Percentiles rank a stretch among this genome's conserved stretches.
phyloP scores from a whole-genome alignment of 805 yeast genomes.

The Pichia nanzhaoensis region DNA sequence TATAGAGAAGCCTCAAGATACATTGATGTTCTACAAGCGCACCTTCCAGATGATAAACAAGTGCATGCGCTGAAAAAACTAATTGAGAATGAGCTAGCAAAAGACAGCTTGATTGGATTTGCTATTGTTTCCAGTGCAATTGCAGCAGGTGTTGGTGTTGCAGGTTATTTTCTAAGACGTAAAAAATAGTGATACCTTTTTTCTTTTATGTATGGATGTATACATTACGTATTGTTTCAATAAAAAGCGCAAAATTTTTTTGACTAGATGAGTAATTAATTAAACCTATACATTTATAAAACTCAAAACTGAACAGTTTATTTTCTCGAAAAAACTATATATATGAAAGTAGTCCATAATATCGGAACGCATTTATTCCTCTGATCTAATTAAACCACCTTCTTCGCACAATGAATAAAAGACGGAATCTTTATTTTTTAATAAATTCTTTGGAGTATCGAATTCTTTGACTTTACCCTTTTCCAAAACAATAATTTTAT shows the following conservation, averaged over 20 bases:
- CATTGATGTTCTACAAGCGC: constrained; percentile 64
- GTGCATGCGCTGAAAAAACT: constrained; percentile 63
- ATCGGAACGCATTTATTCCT: constrained; percentile 8
- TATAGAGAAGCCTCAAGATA: constrained; percentile 80
- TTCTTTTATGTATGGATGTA: no score
- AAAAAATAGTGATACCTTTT: constrained; percentile 4
- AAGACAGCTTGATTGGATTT: constrained; percentile 82
- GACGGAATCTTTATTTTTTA: constrained; percentile 58
- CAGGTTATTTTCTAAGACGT: constrained; percentile 15
- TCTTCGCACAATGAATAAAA: constrained; percentile 78
- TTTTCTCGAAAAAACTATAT: no score
- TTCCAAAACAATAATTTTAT: constrained; percentile 67
- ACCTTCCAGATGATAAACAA: constrained; percentile 83
- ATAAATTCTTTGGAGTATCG: constrained; percentile 61
- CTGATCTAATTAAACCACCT: constrained; percentile 47
- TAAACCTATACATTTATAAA: no score
- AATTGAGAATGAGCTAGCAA: constrained; percentile 78
- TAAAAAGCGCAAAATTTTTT: no score
- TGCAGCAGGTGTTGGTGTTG: constrained; percentile 66
- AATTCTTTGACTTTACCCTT: constrained; percentile 71
- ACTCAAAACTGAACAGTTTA: no score
- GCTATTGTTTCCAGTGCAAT: constrained; percentile 82
- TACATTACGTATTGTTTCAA: no score
- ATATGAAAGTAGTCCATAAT: no score
- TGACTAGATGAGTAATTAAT: no score